These are phyloP conservation scores for Trichoderma sp. DNA, from an alignment of 2,329 filamentous ascomycete species.

Conservation along the genomic window DNA sequence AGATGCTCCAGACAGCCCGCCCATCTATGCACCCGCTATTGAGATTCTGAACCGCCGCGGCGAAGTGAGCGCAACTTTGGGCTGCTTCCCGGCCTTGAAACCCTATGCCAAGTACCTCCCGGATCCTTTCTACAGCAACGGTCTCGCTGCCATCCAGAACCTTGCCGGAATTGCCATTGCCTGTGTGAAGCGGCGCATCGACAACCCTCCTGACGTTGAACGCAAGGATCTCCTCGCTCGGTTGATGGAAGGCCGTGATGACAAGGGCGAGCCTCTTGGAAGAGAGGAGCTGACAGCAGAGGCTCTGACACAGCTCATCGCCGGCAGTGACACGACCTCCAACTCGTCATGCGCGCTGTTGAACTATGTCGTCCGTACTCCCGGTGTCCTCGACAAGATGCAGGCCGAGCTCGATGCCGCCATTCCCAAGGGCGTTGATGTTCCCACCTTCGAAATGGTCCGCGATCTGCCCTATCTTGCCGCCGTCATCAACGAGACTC, in stretches of 20 bases:
- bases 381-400: slow-evolving; percentile 67
- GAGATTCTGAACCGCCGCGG: slow-evolving; percentile 86
- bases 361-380: slow-evolving; percentile 69
- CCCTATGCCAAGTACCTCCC: slow-evolving; percentile 78
- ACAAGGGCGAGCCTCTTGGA: slow-evolving; percentile 70
- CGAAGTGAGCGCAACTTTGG: slow-evolving; percentile 79
- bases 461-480: slow-evolving; percentile 73
- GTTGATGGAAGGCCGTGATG: slow-evolving; percentile 82
- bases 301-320: slow-evolving; percentile 83
- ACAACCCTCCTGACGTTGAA: slow-evolving; percentile 61
- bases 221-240: slow-evolving; percentile 79
- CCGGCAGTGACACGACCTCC: slow-evolving; percentile 72
- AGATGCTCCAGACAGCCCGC: slow-evolving; percentile 54
- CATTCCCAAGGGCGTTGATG: slow-evolving; percentile 57
- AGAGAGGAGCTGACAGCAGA: slow-evolving; percentile 82
- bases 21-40: slow-evolving; percentile 73
- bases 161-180: slow-evolving; percentile 86
- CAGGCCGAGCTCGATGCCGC: slow-evolving; percentile 72
- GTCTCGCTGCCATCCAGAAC: slow-evolving; percentile 71
- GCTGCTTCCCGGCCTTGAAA: slow-evolving; percentile 69
- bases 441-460: slow-evolving; percentile 71
- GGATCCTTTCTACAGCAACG: slow-evolving; percentile 76
- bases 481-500: slow-evolving; percentile 75
- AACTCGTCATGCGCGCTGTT: slow-evolving; percentile 82
- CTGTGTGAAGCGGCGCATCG: slow-evolving; percentile 70